phyloP scores from a whole-genome alignment of 805 yeast species.

The Candida tallmaniae region DNA sequence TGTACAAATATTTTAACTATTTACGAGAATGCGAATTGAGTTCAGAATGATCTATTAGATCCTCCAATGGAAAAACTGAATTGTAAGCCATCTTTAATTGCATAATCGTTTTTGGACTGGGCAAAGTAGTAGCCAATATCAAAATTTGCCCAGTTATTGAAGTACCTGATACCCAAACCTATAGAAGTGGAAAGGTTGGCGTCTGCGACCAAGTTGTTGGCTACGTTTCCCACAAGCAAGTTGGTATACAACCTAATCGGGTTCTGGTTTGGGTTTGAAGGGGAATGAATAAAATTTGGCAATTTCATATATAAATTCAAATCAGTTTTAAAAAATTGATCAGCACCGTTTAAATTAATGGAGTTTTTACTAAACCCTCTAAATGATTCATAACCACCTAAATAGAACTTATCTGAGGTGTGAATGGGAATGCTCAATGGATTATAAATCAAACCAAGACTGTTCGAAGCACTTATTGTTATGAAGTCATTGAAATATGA shows the following conservation, averaged over 20 bases:
- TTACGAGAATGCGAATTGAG: no score
- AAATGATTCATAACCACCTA: constrained; percentile 76
- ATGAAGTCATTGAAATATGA: constrained; percentile 42
- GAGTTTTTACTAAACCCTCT: constrained; percentile 67
- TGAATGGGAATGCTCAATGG: constrained; percentile 38
- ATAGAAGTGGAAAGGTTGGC: constrained; percentile 19
- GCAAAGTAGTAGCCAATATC: constrained; percentile 38
- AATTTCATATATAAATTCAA: constrained; percentile 54
- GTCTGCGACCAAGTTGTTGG: constrained; percentile 21
- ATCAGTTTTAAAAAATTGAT: constrained; percentile 53
- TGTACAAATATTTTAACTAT: no score
- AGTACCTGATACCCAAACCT: constrained; percentile 36
- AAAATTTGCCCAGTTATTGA: constrained; percentile 36
- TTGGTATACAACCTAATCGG: constrained; percentile 55
- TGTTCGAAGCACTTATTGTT: constrained; percentile 46
- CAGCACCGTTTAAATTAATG: constrained; percentile 74
- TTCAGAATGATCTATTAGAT: constrained; percentile 18
- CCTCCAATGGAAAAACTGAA: constrained; percentile 38
- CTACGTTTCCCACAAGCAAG: constrained; percentile 60
- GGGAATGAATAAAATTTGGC: constrained; percentile 40
- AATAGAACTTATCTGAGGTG: constrained; percentile 72
- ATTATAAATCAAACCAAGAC: constrained; percentile 54
- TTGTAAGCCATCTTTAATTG: constrained; percentile 36
- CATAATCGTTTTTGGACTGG: constrained; percentile 16
- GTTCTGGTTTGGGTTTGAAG: constrained; percentile 14